phyloP scores from a whole-genome alignment of 139 green algal species.

The Tetraselmis chui region DNA sequence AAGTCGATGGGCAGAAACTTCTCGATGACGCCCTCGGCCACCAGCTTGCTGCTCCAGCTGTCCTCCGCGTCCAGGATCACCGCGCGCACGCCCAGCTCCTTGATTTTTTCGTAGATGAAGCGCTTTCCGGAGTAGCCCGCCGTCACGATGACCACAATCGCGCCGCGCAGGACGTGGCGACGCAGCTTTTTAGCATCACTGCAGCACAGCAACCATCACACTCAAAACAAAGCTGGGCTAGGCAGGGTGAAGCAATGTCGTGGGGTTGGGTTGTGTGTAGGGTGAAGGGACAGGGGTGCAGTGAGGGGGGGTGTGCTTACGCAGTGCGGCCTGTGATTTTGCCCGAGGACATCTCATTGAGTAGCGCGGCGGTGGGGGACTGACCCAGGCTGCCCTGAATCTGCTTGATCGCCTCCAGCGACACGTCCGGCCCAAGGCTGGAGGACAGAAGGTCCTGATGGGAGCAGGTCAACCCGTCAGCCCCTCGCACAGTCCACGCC shows the following conservation, averaged over 20 bases:
- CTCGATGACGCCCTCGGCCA: conserved; percentile 64
- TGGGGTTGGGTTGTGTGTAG: too few species aligned
- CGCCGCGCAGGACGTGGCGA: conserved; percentile 61
- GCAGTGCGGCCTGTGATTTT: conserved; percentile 35
- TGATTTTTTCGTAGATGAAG: conserved; percentile 86
- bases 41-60: conserved; percentile 55
- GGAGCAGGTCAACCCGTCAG: too few species aligned
- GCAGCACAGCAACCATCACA: neutral
- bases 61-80: conserved; percentile 63
- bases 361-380: neutral
- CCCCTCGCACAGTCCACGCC: too few species aligned
- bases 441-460: conserved; percentile 9
- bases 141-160: conserved; percentile 78
- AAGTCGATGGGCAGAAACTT: conserved; percentile 82
- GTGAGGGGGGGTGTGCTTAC: neutral
- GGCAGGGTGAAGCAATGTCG: too few species aligned
- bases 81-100: conserved; percentile 67
- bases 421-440: too few species aligned
- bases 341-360: neutral
- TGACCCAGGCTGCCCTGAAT: neutral
- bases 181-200: conserved; percentile 50
- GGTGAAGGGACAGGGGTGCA: too few species aligned
- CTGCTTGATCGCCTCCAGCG: neutral
- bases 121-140: conserved; percentile 71
- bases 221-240: too few species aligned